Conservation (phyloP, 2,329 filamentous ascomycete species). For the Aspergillus floridensis region DNA sequence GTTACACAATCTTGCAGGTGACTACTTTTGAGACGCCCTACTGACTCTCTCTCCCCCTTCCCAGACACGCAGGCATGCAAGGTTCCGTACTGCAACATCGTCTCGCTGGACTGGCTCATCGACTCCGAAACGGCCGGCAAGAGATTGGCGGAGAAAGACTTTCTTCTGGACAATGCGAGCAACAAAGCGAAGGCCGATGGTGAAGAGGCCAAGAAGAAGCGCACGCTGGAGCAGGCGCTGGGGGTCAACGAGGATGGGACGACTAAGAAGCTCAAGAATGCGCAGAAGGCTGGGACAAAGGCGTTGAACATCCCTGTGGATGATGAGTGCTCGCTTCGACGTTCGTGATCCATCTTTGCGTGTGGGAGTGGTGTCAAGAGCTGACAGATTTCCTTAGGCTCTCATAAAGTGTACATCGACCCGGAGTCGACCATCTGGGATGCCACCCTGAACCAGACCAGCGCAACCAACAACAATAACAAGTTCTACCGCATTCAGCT, state of each 20-base stretch:
- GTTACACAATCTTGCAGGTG: conserved; percentile 29
- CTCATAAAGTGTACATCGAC: conserved; percentile 61
- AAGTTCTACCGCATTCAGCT: conserved; percentile 79
- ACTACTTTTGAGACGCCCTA: conserved; percentile 31
- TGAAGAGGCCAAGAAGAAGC: conserved; percentile 30
- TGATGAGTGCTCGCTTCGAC: conserved; percentile 28
- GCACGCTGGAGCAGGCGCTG: conserved; percentile 19
- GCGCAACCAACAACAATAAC: conserved; percentile 70
- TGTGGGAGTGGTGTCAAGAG: too few relatives aligned
- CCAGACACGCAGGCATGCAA: conserved; percentile 47
- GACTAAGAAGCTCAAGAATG: conserved; percentile 44
- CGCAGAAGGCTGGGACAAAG: conserved; percentile 45
- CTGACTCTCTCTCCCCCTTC: conserved; percentile 21
- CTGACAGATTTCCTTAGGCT: neutral
- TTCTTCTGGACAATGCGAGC: conserved; percentile 27
- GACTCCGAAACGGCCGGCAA: conserved; percentile 50
- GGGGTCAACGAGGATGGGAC: conserved; percentile 22
- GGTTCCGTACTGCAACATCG: conserved; percentile 52
- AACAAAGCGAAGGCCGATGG: conserved; percentile 3
- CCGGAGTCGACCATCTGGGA: conserved; percentile 68
- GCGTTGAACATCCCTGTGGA: conserved; percentile 49
- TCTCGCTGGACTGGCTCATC: conserved; percentile 61
- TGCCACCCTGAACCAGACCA: conserved; percentile 75
- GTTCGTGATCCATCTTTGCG: neutral
- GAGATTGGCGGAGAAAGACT: conserved; percentile 41